Evolutionary conservation across 805 yeast genomes (phyloP).

Genomic region (Lipomyces mesembrius): DNA sequence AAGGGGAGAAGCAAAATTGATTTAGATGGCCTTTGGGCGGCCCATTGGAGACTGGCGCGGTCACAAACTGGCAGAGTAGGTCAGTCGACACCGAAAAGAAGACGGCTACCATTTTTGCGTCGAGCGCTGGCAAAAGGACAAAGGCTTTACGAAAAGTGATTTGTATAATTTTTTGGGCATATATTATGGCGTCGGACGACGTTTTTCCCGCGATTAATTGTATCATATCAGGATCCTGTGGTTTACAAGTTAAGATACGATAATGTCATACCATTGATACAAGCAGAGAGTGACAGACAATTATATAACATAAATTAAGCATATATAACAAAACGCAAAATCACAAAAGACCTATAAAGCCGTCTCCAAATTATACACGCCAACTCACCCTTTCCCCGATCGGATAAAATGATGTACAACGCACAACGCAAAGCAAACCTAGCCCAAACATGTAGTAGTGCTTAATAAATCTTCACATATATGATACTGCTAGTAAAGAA

Average conservation of each 20-base stretch:
- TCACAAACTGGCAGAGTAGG: conserved; percentile 2
- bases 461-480: background rate
- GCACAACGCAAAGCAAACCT: background rate
- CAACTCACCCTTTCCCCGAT: background rate
- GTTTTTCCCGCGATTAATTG: background rate
- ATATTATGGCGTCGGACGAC: background rate
- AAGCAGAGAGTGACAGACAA: background rate
- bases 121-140: conserved; percentile 16
- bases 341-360: background rate
- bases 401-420: background rate
- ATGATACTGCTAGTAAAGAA: background rate
- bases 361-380: background rate
- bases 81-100: background rate
- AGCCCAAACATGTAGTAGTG: background rate
- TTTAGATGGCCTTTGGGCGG: conserved; percentile 27
- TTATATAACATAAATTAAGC: background rate
- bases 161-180: background rate
- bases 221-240: background rate
- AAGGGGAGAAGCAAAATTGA: conserved; percentile 10
- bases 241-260: background rate
- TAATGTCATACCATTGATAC: background rate
- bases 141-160: conserved; percentile 4
- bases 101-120: conserved; percentile 1
- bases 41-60: conserved; percentile 23
- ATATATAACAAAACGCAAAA: background rate